Percentiles rank a stretch among this genome's conserved stretches.
These are phyloP conservation scores for Cutaneotrichosporon arboriforme DNA, from an alignment of 1,284 basidiomycete species.

Conservation along the genomic window DNA sequence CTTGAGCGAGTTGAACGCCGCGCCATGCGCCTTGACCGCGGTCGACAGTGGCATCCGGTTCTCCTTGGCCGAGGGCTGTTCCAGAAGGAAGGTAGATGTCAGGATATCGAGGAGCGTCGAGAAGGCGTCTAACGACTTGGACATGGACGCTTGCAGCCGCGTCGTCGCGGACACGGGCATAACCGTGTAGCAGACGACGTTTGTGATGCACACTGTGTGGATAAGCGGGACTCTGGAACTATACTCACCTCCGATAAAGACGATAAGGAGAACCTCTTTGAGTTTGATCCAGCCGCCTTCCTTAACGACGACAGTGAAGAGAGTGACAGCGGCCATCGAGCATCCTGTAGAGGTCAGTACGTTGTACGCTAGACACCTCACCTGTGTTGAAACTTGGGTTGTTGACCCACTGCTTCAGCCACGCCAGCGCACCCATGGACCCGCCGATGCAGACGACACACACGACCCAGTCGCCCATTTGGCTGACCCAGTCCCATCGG, in stretches of 20 bases:
- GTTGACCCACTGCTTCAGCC: conserved; percentile 69
- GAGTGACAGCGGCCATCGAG: conserved; percentile 81
- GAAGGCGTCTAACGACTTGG: conserved; percentile 77
- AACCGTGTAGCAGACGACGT: conserved; percentile 72
- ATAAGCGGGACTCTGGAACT: background rate
- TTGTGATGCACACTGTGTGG: conserved; percentile 59
- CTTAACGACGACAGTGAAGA: conserved; percentile 81
- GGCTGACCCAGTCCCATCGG: conserved; percentile 39
- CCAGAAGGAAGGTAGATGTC: conserved; percentile 75
- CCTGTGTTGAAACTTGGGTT: conserved; percentile 91
- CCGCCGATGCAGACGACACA: conserved; percentile 74
- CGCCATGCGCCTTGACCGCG: conserved; percentile 74
- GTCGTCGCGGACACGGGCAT: conserved; percentile 80
- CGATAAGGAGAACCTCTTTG: conserved; percentile 68
- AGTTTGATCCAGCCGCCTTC: conserved; percentile 77
- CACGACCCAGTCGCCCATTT: conserved; percentile 50
- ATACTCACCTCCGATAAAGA: conserved; percentile 58
- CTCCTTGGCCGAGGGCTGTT: conserved; percentile 45
- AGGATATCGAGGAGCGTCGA: conserved; percentile 74
- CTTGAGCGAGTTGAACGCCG: conserved; percentile 79
- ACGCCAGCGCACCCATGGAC: conserved; percentile 74
- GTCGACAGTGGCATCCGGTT: conserved; percentile 58
- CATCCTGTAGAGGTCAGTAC: conserved; percentile 58
- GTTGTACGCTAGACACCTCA: conserved; percentile 38
- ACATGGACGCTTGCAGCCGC: conserved; percentile 73